phyloP scores from a whole-genome alignment of 306 rosid species.

The Gleditsia sinensis region DNA sequence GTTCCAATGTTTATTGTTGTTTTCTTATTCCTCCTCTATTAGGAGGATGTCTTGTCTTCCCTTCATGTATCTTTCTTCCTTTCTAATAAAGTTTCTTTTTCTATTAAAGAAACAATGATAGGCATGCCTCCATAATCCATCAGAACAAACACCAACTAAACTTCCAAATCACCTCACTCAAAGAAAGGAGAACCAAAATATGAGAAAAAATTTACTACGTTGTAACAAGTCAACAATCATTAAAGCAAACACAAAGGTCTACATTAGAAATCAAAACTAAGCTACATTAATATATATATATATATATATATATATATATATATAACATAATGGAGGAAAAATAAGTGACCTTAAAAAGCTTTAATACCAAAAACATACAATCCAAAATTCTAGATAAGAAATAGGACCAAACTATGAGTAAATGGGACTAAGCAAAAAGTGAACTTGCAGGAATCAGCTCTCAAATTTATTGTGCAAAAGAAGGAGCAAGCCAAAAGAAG shows the following conservation, averaged over 20 bases:
- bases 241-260: conserved; percentile 7
- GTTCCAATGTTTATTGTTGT: too few species aligned
- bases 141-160: conserved; percentile 18
- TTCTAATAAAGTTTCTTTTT: too few species aligned
- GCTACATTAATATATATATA: conserved; percentile 2
- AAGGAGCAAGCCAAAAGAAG: background rate
- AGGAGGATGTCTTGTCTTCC: too few species aligned
- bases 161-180: conserved; percentile 17
- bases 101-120: background rate
- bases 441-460: background rate
- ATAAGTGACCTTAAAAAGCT: background rate
- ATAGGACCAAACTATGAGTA: conserved; percentile 12
- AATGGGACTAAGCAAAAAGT: conserved; percentile 3
- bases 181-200: background rate
- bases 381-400: background rate
- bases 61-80: too few species aligned
- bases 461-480: background rate
- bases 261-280: background rate
- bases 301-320: too few species aligned
- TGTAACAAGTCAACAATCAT: background rate
- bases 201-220: background rate
- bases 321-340: conserved; percentile 9
- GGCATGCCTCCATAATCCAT: conserved; percentile 13
- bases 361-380: background rate
- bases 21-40: too few species aligned